phyloP scores from a whole-genome alignment of 345 rosid species.

The Cardamine occulta region DNA sequence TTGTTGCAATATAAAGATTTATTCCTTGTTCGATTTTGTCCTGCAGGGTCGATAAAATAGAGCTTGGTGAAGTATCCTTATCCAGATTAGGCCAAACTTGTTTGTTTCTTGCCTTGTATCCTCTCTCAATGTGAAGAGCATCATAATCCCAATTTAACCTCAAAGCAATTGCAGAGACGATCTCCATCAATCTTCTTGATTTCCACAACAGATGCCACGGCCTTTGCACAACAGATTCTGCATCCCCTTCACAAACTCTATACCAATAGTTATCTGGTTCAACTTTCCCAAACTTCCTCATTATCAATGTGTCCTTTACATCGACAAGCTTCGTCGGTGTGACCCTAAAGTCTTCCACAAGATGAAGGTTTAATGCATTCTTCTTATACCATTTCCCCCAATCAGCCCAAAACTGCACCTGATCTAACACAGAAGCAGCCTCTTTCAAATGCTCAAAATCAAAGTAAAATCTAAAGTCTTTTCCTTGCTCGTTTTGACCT shows the following conservation, averaged over 20 bases:
- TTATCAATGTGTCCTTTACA: slow-evolving; percentile 67
- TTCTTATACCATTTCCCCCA: slow-evolving; percentile 77
- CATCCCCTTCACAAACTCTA: slow-evolving; percentile 89
- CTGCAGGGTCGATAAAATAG: slow-evolving; percentile 64
- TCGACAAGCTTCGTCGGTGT: slow-evolving; percentile 74
- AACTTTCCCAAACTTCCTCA: slow-evolving; percentile 89
- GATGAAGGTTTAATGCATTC: slow-evolving; percentile 58
- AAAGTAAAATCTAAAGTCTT: slow-evolving; percentile 90
- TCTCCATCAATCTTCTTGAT: slow-evolving; percentile 88
- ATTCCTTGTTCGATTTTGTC: slow-evolving; percentile 79
- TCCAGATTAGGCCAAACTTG: slow-evolving; percentile 90
- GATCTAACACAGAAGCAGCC: slow-evolving; percentile 82
- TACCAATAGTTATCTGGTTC: slow-evolving; percentile 98
- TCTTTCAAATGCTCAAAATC: slow-evolving; percentile 95
- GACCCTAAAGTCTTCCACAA: slow-evolving; percentile 74
- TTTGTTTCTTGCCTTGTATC: slow-evolving; percentile 74
- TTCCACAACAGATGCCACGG: slow-evolving; percentile 96
- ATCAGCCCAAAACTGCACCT: slow-evolving; percentile 81
- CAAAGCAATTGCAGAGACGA: slow-evolving; percentile 67
- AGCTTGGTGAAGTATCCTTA: slow-evolving; percentile 56
- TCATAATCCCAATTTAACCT: slow-evolving; percentile 94
- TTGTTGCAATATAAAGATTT: slow-evolving; percentile 79
- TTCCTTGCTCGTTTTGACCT: slow-evolving; percentile 86
- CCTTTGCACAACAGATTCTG: slow-evolving; percentile 69
- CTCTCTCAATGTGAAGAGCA: slow-evolving; percentile 77